Percentiles rank a stretch among this genome's conserved stretches.
Evolutionary conservation across 352 stramenopile genomes (phyloP).

Genomic region (Phytophthora constricta): DNA sequence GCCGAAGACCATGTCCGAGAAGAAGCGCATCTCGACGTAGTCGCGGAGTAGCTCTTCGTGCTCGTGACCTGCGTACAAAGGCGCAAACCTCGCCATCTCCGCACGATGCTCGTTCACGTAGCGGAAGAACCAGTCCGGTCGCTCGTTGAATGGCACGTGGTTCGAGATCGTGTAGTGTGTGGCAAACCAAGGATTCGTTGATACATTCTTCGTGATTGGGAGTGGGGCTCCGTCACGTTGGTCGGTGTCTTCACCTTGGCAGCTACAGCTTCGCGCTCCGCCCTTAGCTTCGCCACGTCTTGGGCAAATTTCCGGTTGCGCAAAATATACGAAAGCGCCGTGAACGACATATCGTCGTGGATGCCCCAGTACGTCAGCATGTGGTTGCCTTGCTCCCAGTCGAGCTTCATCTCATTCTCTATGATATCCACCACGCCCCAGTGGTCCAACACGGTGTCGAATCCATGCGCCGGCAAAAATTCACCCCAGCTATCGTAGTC

Average conservation of each 20-base stretch:
- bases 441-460: constrained; percentile 53
- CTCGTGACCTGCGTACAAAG: constrained; percentile 51
- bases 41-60: constrained; percentile 54
- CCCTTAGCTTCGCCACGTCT: constrained; percentile 33
- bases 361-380: constrained; percentile 74
- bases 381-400: constrained; percentile 58
- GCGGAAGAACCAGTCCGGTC: constrained; percentile 64
- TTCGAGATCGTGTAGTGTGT: constrained; percentile 83
- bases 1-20: constrained; percentile 63
- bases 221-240: constrained; percentile 20
- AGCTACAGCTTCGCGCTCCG: constrained; percentile 16
- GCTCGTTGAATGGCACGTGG: constrained; percentile 69
- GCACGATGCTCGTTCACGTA: constrained; percentile 32
- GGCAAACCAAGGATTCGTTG: constrained; percentile 58
- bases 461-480: constrained; percentile 65
- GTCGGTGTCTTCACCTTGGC: constrained; percentile 12
- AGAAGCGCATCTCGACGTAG: constrained; percentile 76
- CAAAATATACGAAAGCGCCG: constrained; percentile 57
- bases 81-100: constrained; percentile 50
- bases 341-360: constrained; percentile 74
- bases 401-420: constrained; percentile 51
- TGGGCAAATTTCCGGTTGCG: constrained; percentile 37
- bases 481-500: constrained; percentile 71
- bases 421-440: constrained; percentile 55
- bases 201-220: constrained; percentile 21